Evolutionary conservation across 2,329 filamentous ascomycete genomes (phyloP).

Genomic region (Purpureocillium lavendulum): DNA sequence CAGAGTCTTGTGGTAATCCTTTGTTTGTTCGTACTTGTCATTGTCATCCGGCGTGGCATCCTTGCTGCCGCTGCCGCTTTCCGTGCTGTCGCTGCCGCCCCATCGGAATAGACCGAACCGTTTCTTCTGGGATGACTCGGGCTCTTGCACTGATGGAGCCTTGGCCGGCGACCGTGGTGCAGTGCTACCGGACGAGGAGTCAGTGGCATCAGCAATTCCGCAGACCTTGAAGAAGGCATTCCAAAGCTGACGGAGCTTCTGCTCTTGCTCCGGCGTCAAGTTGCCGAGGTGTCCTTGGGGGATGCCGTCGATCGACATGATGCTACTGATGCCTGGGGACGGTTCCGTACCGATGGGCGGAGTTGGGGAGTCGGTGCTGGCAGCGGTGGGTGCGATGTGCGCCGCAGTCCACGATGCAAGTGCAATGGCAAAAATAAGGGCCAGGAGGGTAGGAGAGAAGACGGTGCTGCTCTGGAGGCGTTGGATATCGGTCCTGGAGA

Average conservation of each 20-base stretch:
- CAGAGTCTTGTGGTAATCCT: constrained; percentile 76
- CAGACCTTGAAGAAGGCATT: constrained; percentile 65
- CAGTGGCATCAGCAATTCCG: constrained; percentile 38
- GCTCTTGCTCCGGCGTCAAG: constrained; percentile 81
- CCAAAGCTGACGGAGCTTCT: constrained; percentile 86
- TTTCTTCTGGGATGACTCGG: constrained; percentile 66
- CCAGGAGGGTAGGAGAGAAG: constrained; percentile 3
- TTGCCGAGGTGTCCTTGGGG: constrained; percentile 73
- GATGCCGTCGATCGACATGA: constrained; percentile 33
- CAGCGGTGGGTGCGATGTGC: neutral
- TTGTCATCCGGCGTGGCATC: constrained; percentile 49
- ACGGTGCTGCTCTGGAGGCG: constrained; percentile 4
- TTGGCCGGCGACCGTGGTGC: constrained; percentile 6
- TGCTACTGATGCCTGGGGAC: neutral
- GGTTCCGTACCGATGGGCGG: too few species aligned
- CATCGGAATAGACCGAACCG: constrained; percentile 61
- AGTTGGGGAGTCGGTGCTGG: neutral
- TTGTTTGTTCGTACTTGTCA: constrained; percentile 89
- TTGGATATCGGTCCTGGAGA: neutral
- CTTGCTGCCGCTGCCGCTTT: constrained; percentile 18
- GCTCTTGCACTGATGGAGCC: constrained; percentile 11
- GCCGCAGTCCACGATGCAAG: constrained; percentile 3
- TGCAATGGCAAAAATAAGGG: constrained; percentile 4
- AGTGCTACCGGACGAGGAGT: constrained; percentile 13
- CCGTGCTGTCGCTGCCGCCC: constrained; percentile 41